A percentile compares a stretch with the other conserved stretches of the same genome.
Evolutionary conservation across 2,329 filamentous ascomycete species (phyloP).

Genomic region (Phialemonium atrogriseum): DNA sequence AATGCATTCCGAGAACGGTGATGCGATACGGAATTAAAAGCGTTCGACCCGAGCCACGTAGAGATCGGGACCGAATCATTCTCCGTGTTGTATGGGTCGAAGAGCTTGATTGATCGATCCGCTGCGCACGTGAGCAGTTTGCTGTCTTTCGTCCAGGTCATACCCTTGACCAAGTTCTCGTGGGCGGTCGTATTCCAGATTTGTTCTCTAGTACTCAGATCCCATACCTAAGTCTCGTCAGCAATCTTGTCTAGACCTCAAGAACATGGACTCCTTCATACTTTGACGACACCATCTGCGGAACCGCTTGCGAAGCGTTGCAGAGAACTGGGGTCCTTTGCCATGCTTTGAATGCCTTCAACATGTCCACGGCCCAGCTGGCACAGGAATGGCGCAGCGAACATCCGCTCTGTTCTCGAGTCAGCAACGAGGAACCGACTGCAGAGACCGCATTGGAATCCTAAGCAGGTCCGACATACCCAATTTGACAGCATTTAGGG

Average conservation of each 20-base stretch:
- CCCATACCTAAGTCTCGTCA: too few species aligned
- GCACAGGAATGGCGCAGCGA: conserved; percentile 59
- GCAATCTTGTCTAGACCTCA: too few species aligned
- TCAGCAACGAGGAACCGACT: conserved; percentile 5
- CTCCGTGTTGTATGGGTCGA: conserved; percentile 74
- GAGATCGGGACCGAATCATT: conserved; percentile 63
- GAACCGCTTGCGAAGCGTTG: conserved; percentile 73
- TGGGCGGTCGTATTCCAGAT: conserved; percentile 72
- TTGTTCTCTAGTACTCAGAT: conserved; percentile 60
- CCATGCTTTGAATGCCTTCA: conserved; percentile 77
- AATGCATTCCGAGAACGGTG: conserved; percentile 74
- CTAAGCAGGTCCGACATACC: too few species aligned
- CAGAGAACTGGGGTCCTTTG: conserved; percentile 68
- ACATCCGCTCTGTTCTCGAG: conserved; percentile 41
- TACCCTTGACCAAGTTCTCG: conserved; percentile 85
- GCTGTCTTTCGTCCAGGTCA: conserved; percentile 80
- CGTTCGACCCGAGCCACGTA: conserved; percentile 75
- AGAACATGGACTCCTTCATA: too few species aligned
- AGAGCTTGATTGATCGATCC: conserved; percentile 83
- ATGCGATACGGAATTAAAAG: conserved; percentile 61
- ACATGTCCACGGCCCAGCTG: conserved; percentile 88
- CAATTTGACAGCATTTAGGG: conserved; percentile 18
- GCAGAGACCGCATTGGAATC: too few species aligned
- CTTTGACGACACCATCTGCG: conserved; percentile 89
- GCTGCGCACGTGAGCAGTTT: conserved; percentile 81